These are phyloP conservation scores for Madurella fahalii DNA, from an alignment of 2,329 filamentous ascomycete genomes.

Conservation along the genomic window DNA sequence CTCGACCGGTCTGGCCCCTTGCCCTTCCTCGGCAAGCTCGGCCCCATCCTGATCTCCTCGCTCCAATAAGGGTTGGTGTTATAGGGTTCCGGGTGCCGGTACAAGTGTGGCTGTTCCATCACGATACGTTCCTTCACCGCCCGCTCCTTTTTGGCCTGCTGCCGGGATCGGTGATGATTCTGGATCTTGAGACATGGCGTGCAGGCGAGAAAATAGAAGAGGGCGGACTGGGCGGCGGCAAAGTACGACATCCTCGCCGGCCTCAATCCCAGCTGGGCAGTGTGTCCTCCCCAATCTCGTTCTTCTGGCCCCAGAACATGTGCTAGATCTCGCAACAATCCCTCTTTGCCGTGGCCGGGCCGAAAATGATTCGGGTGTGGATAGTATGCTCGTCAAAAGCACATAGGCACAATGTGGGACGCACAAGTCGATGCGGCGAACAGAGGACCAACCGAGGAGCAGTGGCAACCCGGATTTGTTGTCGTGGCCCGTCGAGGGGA, in stretches of 20 bases:
- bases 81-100: conserved; percentile 77
- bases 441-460: not conserved
- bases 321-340: not conserved
- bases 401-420: not conserved
- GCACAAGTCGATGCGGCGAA: not conserved
- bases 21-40: conserved; percentile 63
- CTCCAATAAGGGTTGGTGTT: conserved; percentile 86
- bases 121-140: conserved; percentile 61
- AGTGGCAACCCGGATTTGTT: not conserved
- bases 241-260: conserved; percentile 45
- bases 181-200: conserved; percentile 71
- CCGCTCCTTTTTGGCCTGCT: conserved; percentile 64
- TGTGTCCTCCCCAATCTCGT: not conserved
- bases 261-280: not conserved
- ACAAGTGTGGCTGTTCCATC: conserved; percentile 66
- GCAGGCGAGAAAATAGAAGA: conserved; percentile 75
- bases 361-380: not conserved
- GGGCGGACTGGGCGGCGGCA: conserved; percentile 66
- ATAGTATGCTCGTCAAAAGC: not conserved
- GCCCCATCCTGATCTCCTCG: conserved; percentile 80
- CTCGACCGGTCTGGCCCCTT: conserved; percentile 38
- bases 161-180: conserved; percentile 65
- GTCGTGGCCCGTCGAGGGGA: not conserved
- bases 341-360: too few species aligned
- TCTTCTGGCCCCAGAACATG: conserved; percentile 1